Evolutionary conservation across 2,329 filamentous ascomycete genomes (phyloP).

Genomic region (Graphilbum sp.): DNA sequence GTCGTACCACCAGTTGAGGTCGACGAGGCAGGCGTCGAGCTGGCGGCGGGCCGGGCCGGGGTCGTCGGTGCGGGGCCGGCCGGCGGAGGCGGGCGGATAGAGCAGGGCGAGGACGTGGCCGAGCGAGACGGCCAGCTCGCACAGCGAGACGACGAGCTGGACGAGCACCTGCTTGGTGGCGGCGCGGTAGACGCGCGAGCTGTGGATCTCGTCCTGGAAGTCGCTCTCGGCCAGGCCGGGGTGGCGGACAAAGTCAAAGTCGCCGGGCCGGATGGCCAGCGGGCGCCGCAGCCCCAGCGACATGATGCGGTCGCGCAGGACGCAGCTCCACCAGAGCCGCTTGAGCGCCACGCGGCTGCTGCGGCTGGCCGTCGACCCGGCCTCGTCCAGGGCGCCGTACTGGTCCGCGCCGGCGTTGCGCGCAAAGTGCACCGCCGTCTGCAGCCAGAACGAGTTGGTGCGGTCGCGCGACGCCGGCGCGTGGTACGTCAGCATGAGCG

Average conservation of each 20-base stretch:
- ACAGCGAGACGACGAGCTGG: conserved; percentile 1
- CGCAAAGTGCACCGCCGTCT: conserved; percentile 4
- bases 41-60: background rate
- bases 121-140: conserved; percentile 1
- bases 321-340: conserved; percentile 94
- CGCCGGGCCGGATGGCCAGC: conserved; percentile 78
- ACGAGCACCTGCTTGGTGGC: conserved; percentile 5
- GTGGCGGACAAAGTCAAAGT: conserved; percentile 85
- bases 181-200: conserved; percentile 1
- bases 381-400: background rate
- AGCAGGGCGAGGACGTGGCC: background rate
- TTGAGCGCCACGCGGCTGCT: conserved; percentile 55
- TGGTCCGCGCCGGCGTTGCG: conserved; percentile 2
- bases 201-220: conserved; percentile 51
- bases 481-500: conserved; percentile 27
- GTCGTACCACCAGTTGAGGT: background rate
- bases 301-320: conserved; percentile 83
- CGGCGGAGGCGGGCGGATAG: background rate
- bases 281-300: conserved; percentile 85
- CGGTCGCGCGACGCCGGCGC: conserved; percentile 5
- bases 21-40: background rate
- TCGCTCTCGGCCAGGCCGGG: conserved; percentile 43
- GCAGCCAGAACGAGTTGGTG: conserved; percentile 6
- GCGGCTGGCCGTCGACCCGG: background rate
- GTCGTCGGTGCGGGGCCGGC: background rate